Evolutionary conservation across 108 stramenopile genomes (phyloP).

Genomic region (Hondaea fermentalgiana): DNA sequence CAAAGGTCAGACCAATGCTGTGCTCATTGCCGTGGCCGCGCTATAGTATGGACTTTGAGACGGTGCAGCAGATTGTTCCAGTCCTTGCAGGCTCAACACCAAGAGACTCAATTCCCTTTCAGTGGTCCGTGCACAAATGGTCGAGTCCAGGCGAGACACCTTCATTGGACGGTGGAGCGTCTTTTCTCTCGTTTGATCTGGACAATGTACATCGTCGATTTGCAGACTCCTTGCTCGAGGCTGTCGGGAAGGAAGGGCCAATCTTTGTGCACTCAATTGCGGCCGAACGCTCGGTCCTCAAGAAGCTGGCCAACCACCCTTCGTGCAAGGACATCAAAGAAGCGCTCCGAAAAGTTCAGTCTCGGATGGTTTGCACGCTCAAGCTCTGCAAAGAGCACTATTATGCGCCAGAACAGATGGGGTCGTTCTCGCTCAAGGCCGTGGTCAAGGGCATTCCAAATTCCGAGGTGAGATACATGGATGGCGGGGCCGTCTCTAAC

Average conservation of each 20-base stretch:
- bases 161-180: background rate
- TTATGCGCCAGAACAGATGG: background rate
- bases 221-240: background rate
- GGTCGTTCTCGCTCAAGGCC: background rate
- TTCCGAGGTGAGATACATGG: background rate
- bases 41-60: conserved; percentile 1
- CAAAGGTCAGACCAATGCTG: background rate
- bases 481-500: background rate
- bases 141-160: background rate
- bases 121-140: conserved; percentile 1
- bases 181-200: background rate
- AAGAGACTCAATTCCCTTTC: background rate
- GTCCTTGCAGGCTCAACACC: background rate
- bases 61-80: background rate
- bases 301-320: background rate
- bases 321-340: background rate
- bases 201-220: background rate
- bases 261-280: background rate
- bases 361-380: background rate
- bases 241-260: background rate
- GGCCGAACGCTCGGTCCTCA: background rate
- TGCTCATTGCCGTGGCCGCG: background rate
- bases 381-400: background rate
- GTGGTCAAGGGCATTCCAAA: background rate
- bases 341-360: background rate